These are phyloP conservation scores for Zoysia pacifica DNA, from an alignment of 176 grass and related monocot genomes.

Conservation along the genomic window DNA sequence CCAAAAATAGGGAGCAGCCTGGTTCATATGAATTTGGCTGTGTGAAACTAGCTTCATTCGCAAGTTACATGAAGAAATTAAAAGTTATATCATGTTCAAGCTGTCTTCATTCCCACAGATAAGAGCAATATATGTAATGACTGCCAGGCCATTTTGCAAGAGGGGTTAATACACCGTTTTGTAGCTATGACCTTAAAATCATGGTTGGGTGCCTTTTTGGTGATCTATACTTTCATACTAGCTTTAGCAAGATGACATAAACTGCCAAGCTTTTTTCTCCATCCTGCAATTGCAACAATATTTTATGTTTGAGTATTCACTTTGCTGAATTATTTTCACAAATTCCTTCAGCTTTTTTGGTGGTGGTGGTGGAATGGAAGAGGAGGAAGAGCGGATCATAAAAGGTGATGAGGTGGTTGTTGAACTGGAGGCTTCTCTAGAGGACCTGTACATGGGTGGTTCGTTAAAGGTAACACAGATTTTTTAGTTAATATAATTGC, in stretches of 20 bases:
- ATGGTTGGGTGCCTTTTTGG: background rate
- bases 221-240: background rate
- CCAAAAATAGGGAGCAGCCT: background rate
- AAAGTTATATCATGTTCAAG: background rate
- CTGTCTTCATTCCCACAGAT: background rate
- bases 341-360: slow-evolving; percentile 77
- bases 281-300: background rate
- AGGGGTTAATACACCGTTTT: background rate
- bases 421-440: slow-evolving; percentile 93
- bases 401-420: slow-evolving; percentile 98
- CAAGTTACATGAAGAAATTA: background rate
- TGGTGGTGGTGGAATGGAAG: slow-evolving; percentile 74
- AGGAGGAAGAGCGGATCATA: slow-evolving; percentile 77
- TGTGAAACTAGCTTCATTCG: background rate
- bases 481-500: slow-evolving; percentile 12
- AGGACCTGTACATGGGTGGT: slow-evolving; percentile 98
- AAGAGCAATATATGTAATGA: too few relatives aligned
- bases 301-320: slow-evolving; percentile 3
- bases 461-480: slow-evolving; percentile 73
- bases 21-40: background rate
- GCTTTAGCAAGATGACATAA: slow-evolving; percentile 1
- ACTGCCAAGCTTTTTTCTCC: background rate
- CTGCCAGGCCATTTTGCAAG: too few relatives aligned
- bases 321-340: slow-evolving; percentile 10
- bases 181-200: background rate